Base-by-base conservation (phyloP, 164 flowering plant genomes). In the Kalanchoe fedtschenkoi region DNA sequence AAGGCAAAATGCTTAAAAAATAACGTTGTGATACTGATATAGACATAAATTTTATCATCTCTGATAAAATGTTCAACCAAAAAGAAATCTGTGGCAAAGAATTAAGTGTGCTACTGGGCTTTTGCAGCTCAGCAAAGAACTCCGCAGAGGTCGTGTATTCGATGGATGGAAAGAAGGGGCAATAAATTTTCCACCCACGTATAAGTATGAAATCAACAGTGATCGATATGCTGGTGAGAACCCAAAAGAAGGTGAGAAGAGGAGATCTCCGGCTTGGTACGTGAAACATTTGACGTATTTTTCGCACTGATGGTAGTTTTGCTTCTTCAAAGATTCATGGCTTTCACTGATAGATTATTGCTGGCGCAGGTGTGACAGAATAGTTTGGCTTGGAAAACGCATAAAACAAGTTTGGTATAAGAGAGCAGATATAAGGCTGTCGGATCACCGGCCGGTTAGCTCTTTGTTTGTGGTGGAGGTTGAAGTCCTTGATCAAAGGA, bases 361-460 rank as follows among this genome's bases (percentile, higher is more conserved):
- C 60, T 16, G 13, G 32, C 74, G 76, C 80, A 93, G 99, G 97
- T 95, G 99, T 71, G 99, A 95, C 53, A 80, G 99, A 16, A 84
- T 95, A 69, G 76, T 91, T 4, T 90, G 95, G 96, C 70, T 76
- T 1, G 99, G 99, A 43, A 85, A 81, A 72, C 87, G 85, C 38
- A 83, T 95, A 68, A 87, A 74, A 62, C 99, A 91, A 64, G 79
- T 88, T 13, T 77, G 67, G 29, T 95, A 95, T 76, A 73, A 65
- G 34, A 66, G 78, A 22, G 70, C 95, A 43, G 95, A 95, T 33
- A 58, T 76, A 29, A 77, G 65, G 66, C 75, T 90, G 26, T 93
- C 99, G 13, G 97, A 95, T 71, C 99, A 95, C 77, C 84, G 96
- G 44, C 96, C 99, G 11, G 95, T 95, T 11, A 88, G 91, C 69